Evolutionary conservation across 1,284 basidiomycete genomes (phyloP), one percentile per base, ranked within the genome.

Genomic region (Cutaneotrichosporon sp.): DNA sequence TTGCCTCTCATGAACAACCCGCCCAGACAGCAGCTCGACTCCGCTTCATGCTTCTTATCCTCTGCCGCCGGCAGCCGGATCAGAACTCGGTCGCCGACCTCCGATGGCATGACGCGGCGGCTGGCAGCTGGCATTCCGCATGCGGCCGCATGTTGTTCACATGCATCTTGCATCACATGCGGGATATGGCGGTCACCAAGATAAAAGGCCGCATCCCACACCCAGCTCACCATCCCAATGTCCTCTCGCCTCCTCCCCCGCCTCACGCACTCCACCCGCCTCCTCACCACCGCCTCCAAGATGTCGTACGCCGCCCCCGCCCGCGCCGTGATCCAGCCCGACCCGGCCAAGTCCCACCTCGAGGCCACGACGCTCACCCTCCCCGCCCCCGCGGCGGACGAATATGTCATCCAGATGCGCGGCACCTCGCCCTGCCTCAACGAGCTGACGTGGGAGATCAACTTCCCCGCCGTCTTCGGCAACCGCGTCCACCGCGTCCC

Each of bases 301-400:
- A 36, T 36, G 34, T 14, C 34, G 29, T 29, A 29, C 34, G 14
- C 34, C 34, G 34, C 34, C 34, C 34, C 34, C 11, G 34, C 34
- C 27, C 56, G 56, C 33, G 58, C 60, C 3, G 52, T 65, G 47
- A 7, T 62, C 27, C 64, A 65, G 58, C 58, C 55, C 27, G 54
- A 53, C 45, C 34, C 50, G 20, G 6, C 46, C 20, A 54, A 55
- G 3, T 7, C 27, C 20, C 10, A 16, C 7, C 58, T 65, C 49
- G 22, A 54, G 20, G 22, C 36, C n/a, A 34, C 51, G 2, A 55
- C 51, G 1, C 25, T 62, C 27, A 46, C 60, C n/a, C 6, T 53
- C 4, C 64, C 60, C 10, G 20, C 47, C 11, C 36, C 60, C 7
- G 29, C 16, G 8, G 45, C 16, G 3, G 43, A 18, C 38, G 46